Percentiles rank a stretch among this genome's conserved stretches.
phyloP scores from a whole-genome alignment of 352 stramenopile species.

The Phytophthora fragariaefolia region DNA sequence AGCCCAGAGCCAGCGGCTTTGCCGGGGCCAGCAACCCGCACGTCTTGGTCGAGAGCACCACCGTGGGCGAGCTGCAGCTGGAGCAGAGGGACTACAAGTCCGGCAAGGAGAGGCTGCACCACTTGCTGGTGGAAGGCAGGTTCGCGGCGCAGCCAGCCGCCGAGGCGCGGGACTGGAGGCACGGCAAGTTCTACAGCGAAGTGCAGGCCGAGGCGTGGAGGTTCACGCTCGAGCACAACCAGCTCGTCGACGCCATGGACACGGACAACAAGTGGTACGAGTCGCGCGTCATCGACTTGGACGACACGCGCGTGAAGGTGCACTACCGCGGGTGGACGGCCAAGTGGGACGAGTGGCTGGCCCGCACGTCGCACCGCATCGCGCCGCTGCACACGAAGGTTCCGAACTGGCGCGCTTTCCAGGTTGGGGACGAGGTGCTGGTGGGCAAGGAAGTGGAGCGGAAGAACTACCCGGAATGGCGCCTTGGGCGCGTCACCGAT shows the following conservation, averaged over 20 bases:
- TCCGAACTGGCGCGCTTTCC: slow-evolving; percentile 74
- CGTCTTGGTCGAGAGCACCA: slow-evolving; percentile 31
- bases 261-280: slow-evolving; percentile 87
- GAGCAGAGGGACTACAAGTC: slow-evolving; percentile 60
- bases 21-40: slow-evolving; percentile 2
- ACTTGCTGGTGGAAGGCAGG: slow-evolving; percentile 65
- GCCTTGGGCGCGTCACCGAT: slow-evolving; percentile 50
- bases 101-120: slow-evolving; percentile 65
- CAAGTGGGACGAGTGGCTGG: slow-evolving; percentile 98
- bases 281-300: slow-evolving; percentile 58
- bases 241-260: slow-evolving; percentile 81
- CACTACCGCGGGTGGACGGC: slow-evolving; percentile 97
- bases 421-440: slow-evolving; percentile 57
- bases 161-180: slow-evolving; percentile 49
- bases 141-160: slow-evolving; percentile 21
- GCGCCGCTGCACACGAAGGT: slow-evolving; percentile 91
- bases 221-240: slow-evolving; percentile 51
- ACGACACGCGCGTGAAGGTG: slow-evolving; percentile 75
- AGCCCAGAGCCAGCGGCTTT: slow-evolving; percentile 29
- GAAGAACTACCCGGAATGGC: slow-evolving; percentile 71
- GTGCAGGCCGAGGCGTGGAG: slow-evolving; percentile 69
- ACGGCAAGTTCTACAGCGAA: slow-evolving; percentile 68
- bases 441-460: slow-evolving; percentile 43
- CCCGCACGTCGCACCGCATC: slow-evolving; percentile 87
- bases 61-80: slow-evolving; percentile 60